Base-by-base conservation (phyloP, 2,329 filamentous ascomycete genomes). In the Madurella fahalii region DNA sequence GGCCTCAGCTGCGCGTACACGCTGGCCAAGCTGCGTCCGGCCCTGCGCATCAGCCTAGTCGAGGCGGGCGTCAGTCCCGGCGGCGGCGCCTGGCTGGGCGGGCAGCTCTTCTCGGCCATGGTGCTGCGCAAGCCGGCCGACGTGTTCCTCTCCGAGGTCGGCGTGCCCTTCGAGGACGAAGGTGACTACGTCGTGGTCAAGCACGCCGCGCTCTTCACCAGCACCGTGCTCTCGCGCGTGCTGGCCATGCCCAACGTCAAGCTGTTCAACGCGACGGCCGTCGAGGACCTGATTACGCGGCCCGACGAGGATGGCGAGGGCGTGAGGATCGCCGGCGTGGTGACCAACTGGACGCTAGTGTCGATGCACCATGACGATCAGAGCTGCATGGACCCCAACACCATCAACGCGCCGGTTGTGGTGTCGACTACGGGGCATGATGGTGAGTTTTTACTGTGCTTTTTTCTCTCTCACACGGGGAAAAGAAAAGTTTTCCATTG, bases 381-480 rank as follows among this genome's bases (percentile, higher is more conserved):
- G 76, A 89, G 84, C 58, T 96, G 91, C 86, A 95, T 96, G 91
- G 92, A 96, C 71, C 91, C 91, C 63, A 95, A 94, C 82, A 96
- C 91, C 66, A 95, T 96, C 81, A 96, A 95, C 69, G 90, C 90
- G 0, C 90, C 91, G 1, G 72, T 96, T 56, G 78, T 96, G 67
- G 88, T 96, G 75, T 90, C 86, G 54, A 96, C 91, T 20, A 96
- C 91, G 0, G 92, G 91, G 48, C 91, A 96, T 66, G 91, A 96
- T 62, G 92, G 83, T 45, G 25, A 49, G 61, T 47, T 32, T 40
- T 41, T 32, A 30, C 20, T 40, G 9, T 40, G 11, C 17, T 40
- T 11, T 17, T 3, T 43, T 4, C 50, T 12, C 5, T 37, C 17
- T n/a, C 16, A 8, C 31, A 4, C 11, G 1, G 25, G 7, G 25